Base-by-base conservation (phyloP, 1,139 yeast genomes). In the Geotrichum aggregatum region DNA sequence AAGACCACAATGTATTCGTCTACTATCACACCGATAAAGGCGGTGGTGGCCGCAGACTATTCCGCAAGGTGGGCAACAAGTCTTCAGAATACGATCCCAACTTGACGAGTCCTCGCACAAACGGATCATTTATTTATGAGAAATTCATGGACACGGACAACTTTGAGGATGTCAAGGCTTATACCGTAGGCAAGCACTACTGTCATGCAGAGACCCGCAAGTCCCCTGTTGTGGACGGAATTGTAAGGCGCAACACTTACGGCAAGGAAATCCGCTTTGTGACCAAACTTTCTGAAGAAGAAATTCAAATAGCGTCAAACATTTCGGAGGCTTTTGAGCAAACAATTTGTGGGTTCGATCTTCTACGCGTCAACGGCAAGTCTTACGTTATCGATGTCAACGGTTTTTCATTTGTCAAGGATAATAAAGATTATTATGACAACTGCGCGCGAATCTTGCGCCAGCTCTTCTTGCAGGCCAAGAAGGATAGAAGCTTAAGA, bases 161-260 rank as follows among this genome's bases (percentile, higher is more conserved):
- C 66, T 89, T 91, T 64, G 98, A 94, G 70, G 99, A 94, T 69
- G 99, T 94, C 58, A 94, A 94, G 70, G 98, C 98, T 0, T 94
- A 94, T 67, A 94, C 98, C 1, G 98, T 94, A 2, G 98, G 98
- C 1, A 82, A 85, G 3, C 73, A 74, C 24, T 94, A 79, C 65
- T 92, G 98, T 65, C 98, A 94, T 68, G 99, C 98, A 0, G 99
- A 94, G 66, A 94, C 99, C 0, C 79, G 99, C 63, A 94, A 94
- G 67, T 89, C 97, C 0, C 99, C 99, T 0, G 98, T 94, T 1
- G 98, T 94, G 14, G 99, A 94, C 71, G 99, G 99, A 48, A 87
- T 94, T 53, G 99, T 94, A 24, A 79, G 98, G 65, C 80, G 99
- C 68, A 94, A 94, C 66, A 91, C 98, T 1, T 96, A 91, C 63